Conservation (phyloP, 139 green algal species). For the Closterium sp. region DNA sequence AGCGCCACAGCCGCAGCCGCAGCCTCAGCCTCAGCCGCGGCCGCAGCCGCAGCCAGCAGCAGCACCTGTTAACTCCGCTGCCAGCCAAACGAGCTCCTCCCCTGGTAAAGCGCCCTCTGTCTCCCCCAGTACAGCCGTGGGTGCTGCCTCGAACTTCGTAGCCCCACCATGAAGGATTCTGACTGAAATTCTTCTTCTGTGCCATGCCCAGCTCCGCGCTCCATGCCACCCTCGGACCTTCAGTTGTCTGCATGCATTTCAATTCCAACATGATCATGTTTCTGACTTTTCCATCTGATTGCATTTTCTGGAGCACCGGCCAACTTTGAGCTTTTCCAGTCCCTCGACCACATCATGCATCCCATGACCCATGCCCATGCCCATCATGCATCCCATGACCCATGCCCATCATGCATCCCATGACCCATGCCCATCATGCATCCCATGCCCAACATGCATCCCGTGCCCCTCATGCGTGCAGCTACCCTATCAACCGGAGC, state of each 20-base stretch:
- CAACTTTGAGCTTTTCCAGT: too few species aligned
- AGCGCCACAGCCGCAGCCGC: not conserved
- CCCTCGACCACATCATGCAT: too few species aligned
- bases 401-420: not conserved
- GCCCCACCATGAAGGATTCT: not conserved
- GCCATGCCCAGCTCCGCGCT: too few species aligned
- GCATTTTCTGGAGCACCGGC: too few species aligned
- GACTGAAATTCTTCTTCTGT: not conserved
- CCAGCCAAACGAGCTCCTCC: not conserved
- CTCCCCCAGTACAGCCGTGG: too few species aligned
- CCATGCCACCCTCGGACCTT: too few species aligned
- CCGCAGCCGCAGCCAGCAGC: not conserved
- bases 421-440: not conserved
- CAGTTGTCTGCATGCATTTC: too few species aligned
- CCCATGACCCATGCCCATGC: too few species aligned
- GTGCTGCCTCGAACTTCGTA: not conserved
- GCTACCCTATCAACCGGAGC: not conserved
- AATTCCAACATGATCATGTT: too few species aligned
- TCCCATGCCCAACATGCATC: not conserved
- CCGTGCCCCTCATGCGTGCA: not conserved
- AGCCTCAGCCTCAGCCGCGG: too few species aligned
- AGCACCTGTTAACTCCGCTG: not conserved
- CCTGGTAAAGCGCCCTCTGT: not conserved
- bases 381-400: not conserved
- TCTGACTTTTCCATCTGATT: too few species aligned